Evolutionary conservation across 108 stramenopile species (phyloP).

Genomic region (Mediolabrus comicus): DNA sequence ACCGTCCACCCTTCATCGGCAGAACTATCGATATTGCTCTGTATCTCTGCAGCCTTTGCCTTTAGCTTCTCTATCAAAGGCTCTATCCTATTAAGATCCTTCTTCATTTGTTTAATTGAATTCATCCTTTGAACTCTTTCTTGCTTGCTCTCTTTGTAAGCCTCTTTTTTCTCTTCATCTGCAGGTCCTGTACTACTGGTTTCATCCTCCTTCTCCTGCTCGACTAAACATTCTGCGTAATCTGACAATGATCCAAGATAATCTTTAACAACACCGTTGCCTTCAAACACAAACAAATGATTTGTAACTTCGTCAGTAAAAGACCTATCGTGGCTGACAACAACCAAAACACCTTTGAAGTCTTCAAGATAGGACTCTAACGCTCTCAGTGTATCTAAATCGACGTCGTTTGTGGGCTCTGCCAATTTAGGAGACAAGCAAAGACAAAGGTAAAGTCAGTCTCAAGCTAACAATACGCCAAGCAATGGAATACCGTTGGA

Average conservation of each 20-base stretch:
- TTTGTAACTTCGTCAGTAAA: slow-evolving; percentile 93
- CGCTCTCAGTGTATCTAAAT: slow-evolving; percentile 79
- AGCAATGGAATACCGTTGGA: no score
- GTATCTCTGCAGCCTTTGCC: slow-evolving; percentile 41
- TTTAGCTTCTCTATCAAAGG: slow-evolving; percentile 65
- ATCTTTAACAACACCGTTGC: slow-evolving; percentile 81
- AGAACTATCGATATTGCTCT: slow-evolving; percentile 58
- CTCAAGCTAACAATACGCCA: no score
- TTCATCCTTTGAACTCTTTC: slow-evolving; percentile 61
- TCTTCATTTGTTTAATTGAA: slow-evolving; percentile 62
- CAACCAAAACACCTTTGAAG: slow-evolving; percentile 88
- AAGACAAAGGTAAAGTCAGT: no score
- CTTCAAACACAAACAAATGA: slow-evolving; percentile 90
- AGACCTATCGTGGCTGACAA: slow-evolving; percentile 91
- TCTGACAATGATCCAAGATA: slow-evolving; percentile 78
- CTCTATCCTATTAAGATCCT: slow-evolving; percentile 68
- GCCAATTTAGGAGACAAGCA: slow-evolving; percentile 38
- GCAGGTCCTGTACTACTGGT: slow-evolving; percentile 4
- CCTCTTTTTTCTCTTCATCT: slow-evolving; percentile 39
- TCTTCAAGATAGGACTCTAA: slow-evolving; percentile 81
- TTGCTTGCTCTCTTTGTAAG: slow-evolving; percentile 69
- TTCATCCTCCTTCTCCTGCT: slow-evolving; percentile 54
- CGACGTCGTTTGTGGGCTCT: slow-evolving; percentile 75
- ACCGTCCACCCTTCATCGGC: slow-evolving; percentile 78
- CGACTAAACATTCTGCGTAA: slow-evolving; percentile 76